Percentiles rank a stretch among this genome's conserved stretches.
These are phyloP conservation scores for Solanum pennellii DNA, from an alignment of 257 asterid genomes.

Conservation along the genomic window DNA sequence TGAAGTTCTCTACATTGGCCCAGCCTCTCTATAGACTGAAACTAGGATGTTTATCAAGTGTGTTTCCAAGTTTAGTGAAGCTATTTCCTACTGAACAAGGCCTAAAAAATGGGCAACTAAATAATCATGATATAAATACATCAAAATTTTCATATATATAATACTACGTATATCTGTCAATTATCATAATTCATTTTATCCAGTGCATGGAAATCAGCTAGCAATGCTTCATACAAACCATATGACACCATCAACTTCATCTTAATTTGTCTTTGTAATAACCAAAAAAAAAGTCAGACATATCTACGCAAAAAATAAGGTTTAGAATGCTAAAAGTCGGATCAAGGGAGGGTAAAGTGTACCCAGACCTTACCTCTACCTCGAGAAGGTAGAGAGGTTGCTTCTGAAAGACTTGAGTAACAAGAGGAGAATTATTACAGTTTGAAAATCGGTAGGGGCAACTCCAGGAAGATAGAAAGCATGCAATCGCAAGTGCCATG, in stretches of 20 bases:
- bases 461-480: conserved; percentile 47
- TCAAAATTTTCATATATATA: too few relatives aligned
- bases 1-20: too few relatives aligned
- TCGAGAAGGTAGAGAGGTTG: too few relatives aligned
- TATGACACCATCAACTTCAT: background rate
- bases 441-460: conserved; percentile 35
- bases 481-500: background rate
- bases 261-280: background rate
- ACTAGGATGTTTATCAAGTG: too few relatives aligned
- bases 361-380: too few relatives aligned
- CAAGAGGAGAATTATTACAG: background rate
- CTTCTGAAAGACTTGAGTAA: too few relatives aligned
- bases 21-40: too few relatives aligned
- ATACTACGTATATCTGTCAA: background rate
- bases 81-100: too few relatives aligned
- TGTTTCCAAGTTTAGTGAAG: too few relatives aligned
- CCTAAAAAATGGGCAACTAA: too few relatives aligned
- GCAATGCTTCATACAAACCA: background rate
- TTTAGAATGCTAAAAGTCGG: background rate
- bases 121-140: background rate
- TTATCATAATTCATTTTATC: background rate
- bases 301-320: background rate
- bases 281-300: background rate
- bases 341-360: too few relatives aligned
- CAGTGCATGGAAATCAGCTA: background rate